Conservation (phyloP, 306 rosid genomes). For the Hippophae rhamnoides region DNA sequence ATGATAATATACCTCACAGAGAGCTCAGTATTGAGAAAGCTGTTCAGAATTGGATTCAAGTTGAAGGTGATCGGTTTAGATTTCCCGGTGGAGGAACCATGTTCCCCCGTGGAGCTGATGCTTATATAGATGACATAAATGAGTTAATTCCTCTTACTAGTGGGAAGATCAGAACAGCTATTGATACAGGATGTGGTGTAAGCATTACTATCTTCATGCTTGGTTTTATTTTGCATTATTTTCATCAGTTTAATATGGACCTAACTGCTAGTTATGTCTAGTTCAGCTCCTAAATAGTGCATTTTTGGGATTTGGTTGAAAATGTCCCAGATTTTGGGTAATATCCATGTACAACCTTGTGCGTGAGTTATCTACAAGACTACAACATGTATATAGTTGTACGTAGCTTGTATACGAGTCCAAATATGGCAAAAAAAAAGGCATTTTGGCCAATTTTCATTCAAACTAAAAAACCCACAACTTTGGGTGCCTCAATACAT, state of each 20-base stretch:
- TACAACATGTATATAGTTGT: no score
- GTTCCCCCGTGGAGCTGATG: slow-evolving; percentile 95
- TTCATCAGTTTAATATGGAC: neutral
- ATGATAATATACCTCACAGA: slow-evolving; percentile 83
- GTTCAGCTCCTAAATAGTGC: no score
- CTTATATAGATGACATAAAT: slow-evolving; percentile 76
- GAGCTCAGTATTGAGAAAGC: slow-evolving; percentile 95
- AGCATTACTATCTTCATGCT: slow-evolving; percentile 19
- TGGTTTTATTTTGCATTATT: neutral
- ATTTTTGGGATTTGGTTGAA: no score
- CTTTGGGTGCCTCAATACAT: no score
- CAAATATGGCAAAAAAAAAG: no score
- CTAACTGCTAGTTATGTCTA: no score
- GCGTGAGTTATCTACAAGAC: no score
- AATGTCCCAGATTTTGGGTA: no score
- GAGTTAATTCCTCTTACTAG: slow-evolving; percentile 66
- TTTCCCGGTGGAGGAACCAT: slow-evolving; percentile 98
- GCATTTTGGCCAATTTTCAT: no score
- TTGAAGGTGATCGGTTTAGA: slow-evolving; percentile 74
- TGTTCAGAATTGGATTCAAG: slow-evolving; percentile 91
- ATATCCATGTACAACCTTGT: no score
- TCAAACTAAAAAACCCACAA: no score
- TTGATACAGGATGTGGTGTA: slow-evolving; percentile 99
- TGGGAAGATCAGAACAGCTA: slow-evolving; percentile 75
- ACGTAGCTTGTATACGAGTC: no score